Evolutionary conservation across 2,329 filamentous ascomycete genomes (phyloP).

Genomic region (Aspergillus proliferans): DNA sequence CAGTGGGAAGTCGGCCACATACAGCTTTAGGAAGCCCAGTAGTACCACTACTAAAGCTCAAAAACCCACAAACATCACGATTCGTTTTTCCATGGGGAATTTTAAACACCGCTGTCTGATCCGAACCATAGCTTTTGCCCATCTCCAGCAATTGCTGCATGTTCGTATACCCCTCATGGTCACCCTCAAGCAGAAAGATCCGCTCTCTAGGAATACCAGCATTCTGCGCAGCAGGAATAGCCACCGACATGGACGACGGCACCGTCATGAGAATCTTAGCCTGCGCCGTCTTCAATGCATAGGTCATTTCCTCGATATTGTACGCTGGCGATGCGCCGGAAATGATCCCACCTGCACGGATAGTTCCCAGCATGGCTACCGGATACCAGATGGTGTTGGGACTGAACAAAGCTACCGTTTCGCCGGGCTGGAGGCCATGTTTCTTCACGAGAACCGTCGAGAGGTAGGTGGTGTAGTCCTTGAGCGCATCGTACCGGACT

Average conservation of each 20-base stretch:
- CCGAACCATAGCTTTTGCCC: constrained; percentile 31
- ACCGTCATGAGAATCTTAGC: constrained; percentile 56
- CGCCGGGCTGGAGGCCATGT: constrained; percentile 48
- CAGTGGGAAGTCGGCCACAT: constrained; percentile 15
- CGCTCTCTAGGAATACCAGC: constrained; percentile 49
- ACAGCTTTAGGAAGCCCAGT: constrained; percentile 46
- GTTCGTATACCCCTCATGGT: constrained; percentile 44
- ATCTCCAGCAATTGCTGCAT: constrained; percentile 27
- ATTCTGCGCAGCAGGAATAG: constrained; percentile 47
- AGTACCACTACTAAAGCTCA: constrained; percentile 47
- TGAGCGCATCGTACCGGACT: constrained; percentile 54
- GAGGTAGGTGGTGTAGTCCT: constrained; percentile 51
- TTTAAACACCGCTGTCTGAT: constrained; percentile 44
- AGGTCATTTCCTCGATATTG: constrained; percentile 62
- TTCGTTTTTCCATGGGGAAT: constrained; percentile 51
- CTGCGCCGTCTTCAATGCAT: constrained; percentile 53
- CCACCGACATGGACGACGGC: constrained; percentile 50
- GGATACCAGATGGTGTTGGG: constrained; percentile 64
- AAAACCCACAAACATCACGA: constrained; percentile 49
- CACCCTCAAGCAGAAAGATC: constrained; percentile 54
- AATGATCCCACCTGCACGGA: constrained; percentile 49
- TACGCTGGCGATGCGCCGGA: constrained; percentile 61
- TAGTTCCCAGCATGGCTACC: constrained; percentile 53
- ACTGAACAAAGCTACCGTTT: constrained; percentile 57
- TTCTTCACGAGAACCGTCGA: constrained; percentile 55